These are phyloP conservation scores for Russula vinacea DNA, from an alignment of 768 basidiomycete genomes.

Conservation along the genomic window DNA sequence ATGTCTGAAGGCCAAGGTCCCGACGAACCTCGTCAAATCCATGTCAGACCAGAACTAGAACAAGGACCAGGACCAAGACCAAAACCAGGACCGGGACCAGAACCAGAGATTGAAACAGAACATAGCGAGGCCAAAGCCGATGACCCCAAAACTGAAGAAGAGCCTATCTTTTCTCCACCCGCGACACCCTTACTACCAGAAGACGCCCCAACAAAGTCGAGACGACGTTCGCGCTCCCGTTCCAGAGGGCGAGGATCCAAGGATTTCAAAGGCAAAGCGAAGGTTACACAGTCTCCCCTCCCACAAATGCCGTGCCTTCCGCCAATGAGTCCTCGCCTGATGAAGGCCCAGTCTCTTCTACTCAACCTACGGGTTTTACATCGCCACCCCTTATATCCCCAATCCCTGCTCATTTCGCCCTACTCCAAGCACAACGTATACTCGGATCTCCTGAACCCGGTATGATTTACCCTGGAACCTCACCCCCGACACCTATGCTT, in stretches of 20 bases:
- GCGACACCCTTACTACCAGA: slow-evolving; percentile 30
- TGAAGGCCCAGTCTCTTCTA: slow-evolving; percentile 40
- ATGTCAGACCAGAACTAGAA: slow-evolving; percentile 16
- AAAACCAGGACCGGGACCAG: slow-evolving; percentile 9
- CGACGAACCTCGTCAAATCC: background rate
- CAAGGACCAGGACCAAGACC: slow-evolving; percentile 5
- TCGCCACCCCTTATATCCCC: slow-evolving; percentile 47
- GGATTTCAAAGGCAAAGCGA: slow-evolving; percentile 55
- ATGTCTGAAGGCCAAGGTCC: slow-evolving; percentile 22
- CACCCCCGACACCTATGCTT: slow-evolving; percentile 62
- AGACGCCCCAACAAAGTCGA: slow-evolving; percentile 41
- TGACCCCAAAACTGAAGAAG: slow-evolving; percentile 33
- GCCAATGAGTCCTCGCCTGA: slow-evolving; percentile 67
- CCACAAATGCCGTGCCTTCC: slow-evolving; percentile 44
- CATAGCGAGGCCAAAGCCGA: slow-evolving; percentile 25
- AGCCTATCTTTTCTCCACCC: slow-evolving; percentile 26
- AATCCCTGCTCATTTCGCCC: slow-evolving; percentile 53
- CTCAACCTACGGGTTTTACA: slow-evolving; percentile 17
- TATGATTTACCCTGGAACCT: slow-evolving; percentile 60
- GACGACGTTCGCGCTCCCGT: slow-evolving; percentile 71
- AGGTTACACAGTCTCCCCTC: slow-evolving; percentile 43
- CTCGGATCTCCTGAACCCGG: slow-evolving; percentile 48
- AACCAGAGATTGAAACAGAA: slow-evolving; percentile 20
- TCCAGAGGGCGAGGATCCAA: slow-evolving; percentile 58
- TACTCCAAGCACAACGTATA: slow-evolving; percentile 27